Evolutionary conservation across 2,329 filamentous ascomycete species (phyloP).

Genomic region (Exophiala spinifera): DNA sequence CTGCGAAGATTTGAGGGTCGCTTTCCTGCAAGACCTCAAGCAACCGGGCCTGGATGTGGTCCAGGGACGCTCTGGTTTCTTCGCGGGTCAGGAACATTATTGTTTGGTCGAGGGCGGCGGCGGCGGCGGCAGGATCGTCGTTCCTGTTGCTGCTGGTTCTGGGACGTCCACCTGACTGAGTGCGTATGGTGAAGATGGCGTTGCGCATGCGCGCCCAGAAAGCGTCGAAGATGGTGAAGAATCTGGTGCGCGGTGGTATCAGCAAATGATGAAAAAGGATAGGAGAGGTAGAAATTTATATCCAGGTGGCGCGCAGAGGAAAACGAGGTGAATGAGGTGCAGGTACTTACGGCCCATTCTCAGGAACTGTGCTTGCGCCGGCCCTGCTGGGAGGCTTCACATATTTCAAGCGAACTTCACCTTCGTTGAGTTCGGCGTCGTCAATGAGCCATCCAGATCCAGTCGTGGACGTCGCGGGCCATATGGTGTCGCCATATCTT

Average conservation of each 20-base stretch:
- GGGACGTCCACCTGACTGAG: neutral
- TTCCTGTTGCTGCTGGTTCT: neutral
- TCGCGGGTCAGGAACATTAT: conserved; percentile 9
- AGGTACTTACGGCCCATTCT: conserved; percentile 12
- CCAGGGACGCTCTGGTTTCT: conserved; percentile 16
- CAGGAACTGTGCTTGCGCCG: neutral
- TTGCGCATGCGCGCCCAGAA: conserved; percentile 25
- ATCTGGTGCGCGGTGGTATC: conserved; percentile 9
- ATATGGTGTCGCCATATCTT: conserved; percentile 19
- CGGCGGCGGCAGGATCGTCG: too few relatives aligned
- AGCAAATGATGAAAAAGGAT: too few relatives aligned
- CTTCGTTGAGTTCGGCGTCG: conserved; percentile 12
- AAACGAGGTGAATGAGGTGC: neutral
- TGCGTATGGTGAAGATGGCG: conserved; percentile 14
- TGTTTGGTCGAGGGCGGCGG: too few relatives aligned
- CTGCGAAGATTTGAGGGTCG: conserved; percentile 14
- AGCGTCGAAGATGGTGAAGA: conserved; percentile 13
- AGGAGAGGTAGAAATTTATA: too few relatives aligned
- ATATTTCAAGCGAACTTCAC: conserved; percentile 19
- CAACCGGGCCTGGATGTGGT: conserved; percentile 13
- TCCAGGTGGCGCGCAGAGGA: too few relatives aligned
- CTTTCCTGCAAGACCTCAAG: conserved; percentile 10
- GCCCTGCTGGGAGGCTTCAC: neutral
- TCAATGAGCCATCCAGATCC: conserved; percentile 11
- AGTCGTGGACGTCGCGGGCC: conserved; percentile 6